phyloP scores from a whole-genome alignment of 441 rosid genomes.

The Dalechampia spathulata region DNA sequence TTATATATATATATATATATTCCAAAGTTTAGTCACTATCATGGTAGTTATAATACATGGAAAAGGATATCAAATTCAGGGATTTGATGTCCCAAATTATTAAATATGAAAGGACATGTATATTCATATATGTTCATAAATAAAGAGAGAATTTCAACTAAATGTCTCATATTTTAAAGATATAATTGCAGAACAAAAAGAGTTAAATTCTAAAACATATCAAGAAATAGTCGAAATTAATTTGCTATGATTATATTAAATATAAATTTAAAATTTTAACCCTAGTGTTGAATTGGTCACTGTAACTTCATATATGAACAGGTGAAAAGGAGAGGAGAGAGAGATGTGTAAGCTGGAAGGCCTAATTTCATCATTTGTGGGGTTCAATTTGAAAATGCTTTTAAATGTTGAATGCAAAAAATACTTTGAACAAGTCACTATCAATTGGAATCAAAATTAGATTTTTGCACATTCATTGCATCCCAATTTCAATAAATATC shows the following conservation, averaged over 20 bases:
- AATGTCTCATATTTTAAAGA: too few species aligned
- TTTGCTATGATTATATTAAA: too few species aligned
- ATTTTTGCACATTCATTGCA: slow-evolving; percentile 7
- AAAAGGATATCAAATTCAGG: slow-evolving; percentile 9
- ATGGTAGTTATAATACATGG: slow-evolving; percentile 9
- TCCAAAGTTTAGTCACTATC: slow-evolving; percentile 8
- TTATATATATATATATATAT: neutral
- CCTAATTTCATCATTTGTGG: slow-evolving; percentile 6
- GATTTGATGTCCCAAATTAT: slow-evolving; percentile 1
- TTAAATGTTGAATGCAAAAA: neutral
- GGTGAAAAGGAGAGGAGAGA: too few species aligned
- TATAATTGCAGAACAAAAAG: too few species aligned
- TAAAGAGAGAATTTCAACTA: too few species aligned
- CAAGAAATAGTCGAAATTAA: too few species aligned
- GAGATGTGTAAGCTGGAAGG: too few species aligned
- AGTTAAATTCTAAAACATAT: too few species aligned
- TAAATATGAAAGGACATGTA: neutral
- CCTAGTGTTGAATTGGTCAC: too few species aligned
- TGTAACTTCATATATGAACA: too few species aligned
- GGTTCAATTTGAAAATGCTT: neutral
- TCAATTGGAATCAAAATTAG: slow-evolving; percentile 1
- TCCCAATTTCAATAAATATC: neutral
- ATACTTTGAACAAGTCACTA: slow-evolving; percentile 9
- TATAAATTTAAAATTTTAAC: too few species aligned
- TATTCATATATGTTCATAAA: neutral